Percentiles rank a stretch among this genome's conserved stretches.
Evolutionary conservation across 352 stramenopile species (phyloP).

Genomic region (Phytophthora tubulina): DNA sequence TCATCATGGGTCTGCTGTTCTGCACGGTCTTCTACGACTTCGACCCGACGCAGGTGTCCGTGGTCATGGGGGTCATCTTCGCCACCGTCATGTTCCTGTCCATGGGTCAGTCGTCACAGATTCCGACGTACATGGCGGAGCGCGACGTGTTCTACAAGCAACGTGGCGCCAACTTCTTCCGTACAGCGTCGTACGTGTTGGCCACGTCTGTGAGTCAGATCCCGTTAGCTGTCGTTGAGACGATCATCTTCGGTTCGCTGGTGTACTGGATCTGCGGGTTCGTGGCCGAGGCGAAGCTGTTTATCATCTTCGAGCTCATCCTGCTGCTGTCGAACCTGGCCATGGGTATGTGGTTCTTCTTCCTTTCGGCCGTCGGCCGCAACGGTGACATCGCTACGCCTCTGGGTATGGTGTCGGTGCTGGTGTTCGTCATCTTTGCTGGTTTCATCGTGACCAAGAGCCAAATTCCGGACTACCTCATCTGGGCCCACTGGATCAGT

Average conservation of each 20-base stretch:
- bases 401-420: slow-evolving; percentile 46
- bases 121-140: slow-evolving; percentile 75
- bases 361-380: slow-evolving; percentile 37
- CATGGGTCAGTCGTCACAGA: slow-evolving; percentile 70
- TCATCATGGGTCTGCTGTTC: slow-evolving; percentile 56
- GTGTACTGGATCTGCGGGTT: slow-evolving; percentile 89
- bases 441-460: slow-evolving; percentile 38
- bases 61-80: slow-evolving; percentile 77
- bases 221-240: slow-evolving; percentile 60
- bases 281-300: slow-evolving; percentile 30
- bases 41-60: slow-evolving; percentile 42
- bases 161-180: slow-evolving; percentile 75
- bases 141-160: slow-evolving; percentile 86
- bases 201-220: slow-evolving; percentile 44
- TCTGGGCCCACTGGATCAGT: slow-evolving; percentile 72
- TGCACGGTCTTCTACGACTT: slow-evolving; percentile 58
- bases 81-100: slow-evolving; percentile 78
- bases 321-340: slow-evolving; percentile 55
- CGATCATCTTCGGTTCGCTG: slow-evolving; percentile 78
- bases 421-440: slow-evolving; percentile 60
- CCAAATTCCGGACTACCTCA: slow-evolving; percentile 56
- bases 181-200: slow-evolving; percentile 75
- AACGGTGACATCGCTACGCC: slow-evolving; percentile 48
- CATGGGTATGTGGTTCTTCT: slow-evolving; percentile 43
- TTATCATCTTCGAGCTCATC: slow-evolving; percentile 52